phyloP scores from a whole-genome alignment of 257 asterid genomes.

The Plantago elongata region DNA sequence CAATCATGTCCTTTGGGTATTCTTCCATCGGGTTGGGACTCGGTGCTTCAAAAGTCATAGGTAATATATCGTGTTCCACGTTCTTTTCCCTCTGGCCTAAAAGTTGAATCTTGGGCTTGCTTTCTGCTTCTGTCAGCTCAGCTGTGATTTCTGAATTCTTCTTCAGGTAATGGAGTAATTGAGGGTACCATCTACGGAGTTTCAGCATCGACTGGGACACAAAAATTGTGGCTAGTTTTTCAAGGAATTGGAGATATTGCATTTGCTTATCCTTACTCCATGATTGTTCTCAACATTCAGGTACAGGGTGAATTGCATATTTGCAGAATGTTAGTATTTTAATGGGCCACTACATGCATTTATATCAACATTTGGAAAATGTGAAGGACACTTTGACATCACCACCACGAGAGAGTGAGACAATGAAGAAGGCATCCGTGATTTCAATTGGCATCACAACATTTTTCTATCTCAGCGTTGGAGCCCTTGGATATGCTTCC shows the following conservation, averaged over 20 bases:
- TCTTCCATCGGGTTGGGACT: slow-evolving; percentile 64
- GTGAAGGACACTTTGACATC: slow-evolving; percentile 61
- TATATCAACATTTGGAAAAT: not conserved
- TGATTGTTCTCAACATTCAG: slow-evolving; percentile 60
- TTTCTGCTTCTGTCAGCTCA: not conserved
- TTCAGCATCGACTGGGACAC: slow-evolving; percentile 33
- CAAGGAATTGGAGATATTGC: slow-evolving; percentile 81
- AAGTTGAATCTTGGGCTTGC: not conserved
- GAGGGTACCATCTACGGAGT: slow-evolving; percentile 55
- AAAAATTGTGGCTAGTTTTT: slow-evolving; percentile 54
- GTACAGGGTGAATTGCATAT: slow-evolving; percentile 22
- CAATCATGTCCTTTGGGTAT: slow-evolving; percentile 74
- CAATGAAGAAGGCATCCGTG: slow-evolving; percentile 62
- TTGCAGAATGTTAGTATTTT: not conserved
- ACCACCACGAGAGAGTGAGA: slow-evolving; percentile 54
- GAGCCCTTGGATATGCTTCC: slow-evolving; percentile 41
- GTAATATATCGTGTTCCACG: slow-evolving; percentile 23
- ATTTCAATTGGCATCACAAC: slow-evolving; percentile 38
- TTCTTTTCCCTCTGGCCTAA: too few relatives aligned
- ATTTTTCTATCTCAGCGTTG: slow-evolving; percentile 51
- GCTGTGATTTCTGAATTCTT: not conserved
- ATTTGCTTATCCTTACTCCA: slow-evolving; percentile 64
- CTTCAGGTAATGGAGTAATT: slow-evolving; percentile 55
- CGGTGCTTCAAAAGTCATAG: slow-evolving; percentile 59
- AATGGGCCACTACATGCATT: not conserved